Conservation (phyloP, 768 basidiomycete species). For the Suillus discolor region DNA sequence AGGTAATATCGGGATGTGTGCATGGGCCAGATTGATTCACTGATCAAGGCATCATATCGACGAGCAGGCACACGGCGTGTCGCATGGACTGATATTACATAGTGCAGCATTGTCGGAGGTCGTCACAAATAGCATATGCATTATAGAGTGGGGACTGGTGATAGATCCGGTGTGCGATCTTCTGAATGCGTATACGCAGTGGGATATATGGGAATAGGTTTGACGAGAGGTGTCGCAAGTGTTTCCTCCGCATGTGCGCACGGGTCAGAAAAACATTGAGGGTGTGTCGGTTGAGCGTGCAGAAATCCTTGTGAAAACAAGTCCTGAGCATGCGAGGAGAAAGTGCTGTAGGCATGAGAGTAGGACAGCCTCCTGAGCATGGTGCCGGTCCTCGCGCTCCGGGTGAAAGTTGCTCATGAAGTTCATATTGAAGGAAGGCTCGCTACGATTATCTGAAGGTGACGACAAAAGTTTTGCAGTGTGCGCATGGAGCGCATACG, state of each 20-base stretch:
- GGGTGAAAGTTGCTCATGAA: not conserved
- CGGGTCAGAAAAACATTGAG: not conserved
- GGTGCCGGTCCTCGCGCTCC: slow-evolving; percentile 16
- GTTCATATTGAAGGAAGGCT: not conserved
- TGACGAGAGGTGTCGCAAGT: slow-evolving; percentile 24
- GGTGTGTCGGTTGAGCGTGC: slow-evolving; percentile 3
- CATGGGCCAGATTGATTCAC: too few species aligned
- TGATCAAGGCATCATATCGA: too few species aligned
- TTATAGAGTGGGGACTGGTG: slow-evolving; percentile 10
- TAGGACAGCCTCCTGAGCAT: slow-evolving; percentile 17
- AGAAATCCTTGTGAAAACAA: slow-evolving; percentile 9
- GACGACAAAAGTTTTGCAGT: not conserved
- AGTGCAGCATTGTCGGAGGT: too few species aligned
- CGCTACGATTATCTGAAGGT: not conserved
- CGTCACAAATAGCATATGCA: too few species aligned
- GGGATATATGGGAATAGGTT: slow-evolving; percentile 33
- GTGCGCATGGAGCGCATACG: not conserved
- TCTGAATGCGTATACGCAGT: slow-evolving; percentile 25
- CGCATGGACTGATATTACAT: too few species aligned
- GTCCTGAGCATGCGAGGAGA: slow-evolving; percentile 8
- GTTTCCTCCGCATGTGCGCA: slow-evolving; percentile 14
- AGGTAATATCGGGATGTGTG: too few species aligned
- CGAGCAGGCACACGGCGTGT: too few species aligned
- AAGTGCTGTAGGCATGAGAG: slow-evolving; percentile 1
- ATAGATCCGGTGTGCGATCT: slow-evolving; percentile 1